Evolutionary conservation across 2,329 filamentous ascomycete genomes (phyloP).

Genomic region (Stagonosporopsis tanaceti): DNA sequence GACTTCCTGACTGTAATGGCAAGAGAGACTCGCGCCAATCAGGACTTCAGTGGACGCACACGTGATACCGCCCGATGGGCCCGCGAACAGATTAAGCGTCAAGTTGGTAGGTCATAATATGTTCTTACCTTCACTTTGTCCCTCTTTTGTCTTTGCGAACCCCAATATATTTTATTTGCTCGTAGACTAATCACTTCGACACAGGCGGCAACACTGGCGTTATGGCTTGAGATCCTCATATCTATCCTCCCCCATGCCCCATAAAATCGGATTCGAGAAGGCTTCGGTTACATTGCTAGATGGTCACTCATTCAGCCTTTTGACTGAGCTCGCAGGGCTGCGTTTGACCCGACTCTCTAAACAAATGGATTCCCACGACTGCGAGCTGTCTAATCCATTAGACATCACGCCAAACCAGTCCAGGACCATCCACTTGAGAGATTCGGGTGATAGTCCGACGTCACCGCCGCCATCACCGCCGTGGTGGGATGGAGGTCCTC

Average conservation of each 20-base stretch:
- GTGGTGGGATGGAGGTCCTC: not conserved
- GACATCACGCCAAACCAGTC: not conserved
- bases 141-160: not conserved
- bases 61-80: constrained; percentile 97
- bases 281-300: constrained; percentile 28
- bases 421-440: not conserved
- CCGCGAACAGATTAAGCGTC: constrained; percentile 95
- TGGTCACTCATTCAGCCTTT: constrained; percentile 20
- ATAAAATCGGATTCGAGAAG: constrained; percentile 21
- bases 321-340: constrained; percentile 26
- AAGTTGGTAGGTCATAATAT: constrained; percentile 60
- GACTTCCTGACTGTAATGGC: constrained; percentile 92
- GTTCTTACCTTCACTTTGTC: not conserved
- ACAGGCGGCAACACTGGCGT: constrained; percentile 47
- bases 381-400: not conserved
- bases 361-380: not conserved
- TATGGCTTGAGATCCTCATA: constrained; percentile 42
- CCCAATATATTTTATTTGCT: constrained; percentile 24
- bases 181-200: constrained; percentile 29
- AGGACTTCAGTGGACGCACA: constrained; percentile 84
- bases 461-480: not conserved
- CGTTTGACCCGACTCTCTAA: constrained; percentile 3
- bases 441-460: not conserved
- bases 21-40: constrained; percentile 88
- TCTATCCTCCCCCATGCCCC: constrained; percentile 18